Percentiles rank a stretch among this genome's conserved stretches.
Evolutionary conservation across 202 grass and related monocot species (phyloP).

Genomic region (Miscanthus sacchariflorus): DNA sequence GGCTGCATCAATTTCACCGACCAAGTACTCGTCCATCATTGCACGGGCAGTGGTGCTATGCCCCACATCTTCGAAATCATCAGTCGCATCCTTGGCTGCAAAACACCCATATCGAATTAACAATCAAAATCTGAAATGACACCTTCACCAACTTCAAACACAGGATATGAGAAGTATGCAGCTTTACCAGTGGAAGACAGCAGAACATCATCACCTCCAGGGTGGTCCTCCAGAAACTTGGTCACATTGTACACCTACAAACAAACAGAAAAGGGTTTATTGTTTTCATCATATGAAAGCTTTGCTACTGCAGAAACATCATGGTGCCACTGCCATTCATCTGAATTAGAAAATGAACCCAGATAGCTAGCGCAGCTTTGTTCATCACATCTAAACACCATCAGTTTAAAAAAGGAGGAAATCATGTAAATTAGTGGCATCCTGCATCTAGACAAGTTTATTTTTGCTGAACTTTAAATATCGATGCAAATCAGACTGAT

Average conservation of each 20-base stretch:
- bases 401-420: too few species aligned
- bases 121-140: background rate
- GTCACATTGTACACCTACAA: slow-evolving; percentile 73
- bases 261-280: too few species aligned
- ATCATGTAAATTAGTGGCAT: too few species aligned
- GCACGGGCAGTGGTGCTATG: slow-evolving; percentile 66
- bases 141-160: background rate
- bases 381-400: background rate
- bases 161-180: background rate
- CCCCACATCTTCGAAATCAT: slow-evolving; percentile 71
- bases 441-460: background rate
- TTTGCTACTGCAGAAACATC: too few species aligned
- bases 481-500: background rate
- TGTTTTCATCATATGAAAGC: too few species aligned
- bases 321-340: background rate
- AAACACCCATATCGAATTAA: background rate
- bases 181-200: slow-evolving; percentile 60
- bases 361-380: background rate
- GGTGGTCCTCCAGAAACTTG: slow-evolving; percentile 75
- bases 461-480: background rate
- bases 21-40: slow-evolving; percentile 72
- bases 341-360: background rate
- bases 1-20: slow-evolving; percentile 65
- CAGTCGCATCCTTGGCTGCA: slow-evolving; percentile 72
- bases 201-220: slow-evolving; percentile 70